Evolutionary conservation across 1,284 basidiomycete genomes (phyloP), one percentile per base, ranked within the genome.

Genomic region (Vanrija humicola): DNA sequence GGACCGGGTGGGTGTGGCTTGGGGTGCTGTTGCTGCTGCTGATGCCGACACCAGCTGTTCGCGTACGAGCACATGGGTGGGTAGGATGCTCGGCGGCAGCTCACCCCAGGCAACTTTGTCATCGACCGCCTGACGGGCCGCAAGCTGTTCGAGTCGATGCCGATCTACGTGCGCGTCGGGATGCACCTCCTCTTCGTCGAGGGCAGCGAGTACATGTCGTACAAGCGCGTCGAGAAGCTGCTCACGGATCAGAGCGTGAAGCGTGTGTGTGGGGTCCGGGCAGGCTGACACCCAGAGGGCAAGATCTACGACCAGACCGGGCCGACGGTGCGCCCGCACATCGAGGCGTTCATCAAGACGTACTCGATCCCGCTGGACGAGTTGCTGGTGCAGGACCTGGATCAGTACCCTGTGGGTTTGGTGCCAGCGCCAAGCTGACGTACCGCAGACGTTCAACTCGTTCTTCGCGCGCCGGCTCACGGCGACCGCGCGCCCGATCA

Each of bases 91-190:
- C n/a, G n/a, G n/a, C n/a, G n/a, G n/a, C n/a, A n/a, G n/a, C n/a
- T 60, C 40, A 28, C 6, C 4, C 2, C 43, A 74, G 86, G 86
- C 5, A 88, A 88, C 72, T 88, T 78, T 68, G 85, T 88, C 25
- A 74, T 82, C 26, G 79, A 86, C 44, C 79, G 88, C 18, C 74
- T 75, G 8, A 82, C 83, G 0, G 82, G 82, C 3, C 79, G 84
- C 70, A 80, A 81, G 67, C 79, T 86, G 62, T 89, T 89, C 59
- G 89, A 90, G 75, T 83, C 81, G 52, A 90, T 90, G 88, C 87
- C 87, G 1, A 80, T 90, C 38, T 90, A 72, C 49, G 69, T 69
- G 6, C 64, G 64, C 64, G 65, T 81, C 5, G 89, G 88, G 5
- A 90, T 90, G 84, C 87, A 89, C 59, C 78, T 90, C n/a, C 75